Evolutionary conservation across 345 rosid genomes (phyloP), one percentile per base, ranked within the genome.

Genomic region (Gossypium mustelinum): DNA sequence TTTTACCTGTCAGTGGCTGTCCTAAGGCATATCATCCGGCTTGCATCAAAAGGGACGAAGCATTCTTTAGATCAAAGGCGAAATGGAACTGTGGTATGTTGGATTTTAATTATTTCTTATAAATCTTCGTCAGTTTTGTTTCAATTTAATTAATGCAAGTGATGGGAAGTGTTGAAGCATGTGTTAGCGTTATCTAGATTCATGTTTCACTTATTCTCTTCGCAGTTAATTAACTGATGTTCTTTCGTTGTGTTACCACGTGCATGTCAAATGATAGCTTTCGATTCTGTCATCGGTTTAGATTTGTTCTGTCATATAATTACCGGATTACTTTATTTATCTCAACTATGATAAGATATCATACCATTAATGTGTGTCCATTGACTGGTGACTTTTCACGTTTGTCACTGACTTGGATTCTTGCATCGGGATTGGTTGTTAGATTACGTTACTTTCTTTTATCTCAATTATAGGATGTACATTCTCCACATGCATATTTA

Each of bases 11-110:
- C 69, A 95, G 99, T 91, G 92, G 96, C 76, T 95, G 99, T 79
- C 99, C 99, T 39, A 95, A 95, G 88, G 99, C 99, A 9, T 95
- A 95, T 69, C 99, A 95, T 88, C 93, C 97, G 11, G 82, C 94
- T 70, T 95, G 99, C 81, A 91, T 95, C 54, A 95, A 91, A 81
- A 83, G 99, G 77, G 99, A 95, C 2, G 96, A 90, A 74, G 76
- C 92, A 43, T 95, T 95, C 78, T 95, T 95, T 80, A 84, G 79
- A 68, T 91, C 99, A 25, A 87, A 82, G 79, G 97, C 94, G 3
- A 95, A 91, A 80, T 95, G 99, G 98, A 91, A 89, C 59, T 95
- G 99, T 54, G 99, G 99, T 93, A 91, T 73, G 88, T 81, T 51
- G 56, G 18, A 70, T 41, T 71, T 41, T 43, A 20, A 72, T 55